phyloP scores from a whole-genome alignment of 1,284 basidiomycete genomes.

The Sporisorium graminicola region DNA sequence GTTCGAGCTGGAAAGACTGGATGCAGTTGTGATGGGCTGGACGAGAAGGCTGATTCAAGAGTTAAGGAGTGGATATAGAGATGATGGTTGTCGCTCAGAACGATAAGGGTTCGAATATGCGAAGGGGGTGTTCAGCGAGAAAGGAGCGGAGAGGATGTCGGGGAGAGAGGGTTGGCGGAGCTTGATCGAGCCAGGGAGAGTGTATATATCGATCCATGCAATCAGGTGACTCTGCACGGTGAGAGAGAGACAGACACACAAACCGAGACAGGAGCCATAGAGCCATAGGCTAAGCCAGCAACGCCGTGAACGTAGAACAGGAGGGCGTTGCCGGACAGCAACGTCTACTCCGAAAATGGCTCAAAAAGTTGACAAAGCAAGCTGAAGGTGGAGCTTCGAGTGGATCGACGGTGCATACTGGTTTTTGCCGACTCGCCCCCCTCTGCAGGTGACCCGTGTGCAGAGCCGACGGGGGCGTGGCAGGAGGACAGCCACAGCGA shows the following conservation, averaged over 20 bases:
- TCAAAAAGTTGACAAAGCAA: no score
- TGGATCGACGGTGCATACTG: background rate
- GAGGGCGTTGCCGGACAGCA: slow-evolving; percentile 1
- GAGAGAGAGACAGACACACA: background rate
- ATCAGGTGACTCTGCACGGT: background rate
- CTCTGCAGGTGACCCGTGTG: background rate
- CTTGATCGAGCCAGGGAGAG: background rate
- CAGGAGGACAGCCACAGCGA: background rate
- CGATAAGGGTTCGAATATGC: background rate
- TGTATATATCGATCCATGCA: slow-evolving; percentile 8
- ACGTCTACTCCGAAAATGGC: slow-evolving; percentile 6
- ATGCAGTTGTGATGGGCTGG: background rate
- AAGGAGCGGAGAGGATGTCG: background rate
- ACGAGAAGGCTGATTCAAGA: background rate
- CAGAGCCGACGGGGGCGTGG: background rate
- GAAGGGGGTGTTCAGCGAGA: background rate
- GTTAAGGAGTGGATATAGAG: background rate
- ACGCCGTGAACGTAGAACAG: no score
- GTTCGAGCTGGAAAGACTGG: background rate
- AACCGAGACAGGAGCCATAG: background rate
- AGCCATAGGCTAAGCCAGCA: background rate
- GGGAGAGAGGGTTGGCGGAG: slow-evolving; percentile 2
- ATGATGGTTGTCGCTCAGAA: background rate
- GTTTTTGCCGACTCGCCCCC: no score
- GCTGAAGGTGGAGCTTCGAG: background rate